Evolutionary conservation across 1,139 yeast species (phyloP).

Genomic region (Zygotorulaspora mrakii): DNA sequence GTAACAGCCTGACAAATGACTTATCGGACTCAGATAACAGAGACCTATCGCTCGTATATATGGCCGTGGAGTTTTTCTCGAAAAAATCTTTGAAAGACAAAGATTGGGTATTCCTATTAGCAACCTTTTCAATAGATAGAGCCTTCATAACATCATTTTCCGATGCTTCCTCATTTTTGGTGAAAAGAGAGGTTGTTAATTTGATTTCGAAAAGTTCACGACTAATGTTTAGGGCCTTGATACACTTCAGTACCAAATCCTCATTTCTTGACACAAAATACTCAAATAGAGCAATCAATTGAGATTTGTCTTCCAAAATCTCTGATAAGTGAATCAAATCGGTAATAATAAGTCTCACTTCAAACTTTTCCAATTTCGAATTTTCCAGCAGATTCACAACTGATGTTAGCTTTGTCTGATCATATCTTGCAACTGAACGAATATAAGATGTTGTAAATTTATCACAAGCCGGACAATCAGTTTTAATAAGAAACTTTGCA

Average conservation of each 20-base stretch:
- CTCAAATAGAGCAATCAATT: conserved; percentile 46
- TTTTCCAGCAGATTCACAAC: conserved; percentile 34
- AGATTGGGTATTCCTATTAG: conserved; percentile 28
- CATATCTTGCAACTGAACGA: conserved; percentile 41
- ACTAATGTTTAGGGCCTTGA: conserved; percentile 42
- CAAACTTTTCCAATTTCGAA: conserved; percentile 37
- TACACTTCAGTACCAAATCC: conserved; percentile 41
- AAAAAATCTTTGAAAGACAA: conserved; percentile 35
- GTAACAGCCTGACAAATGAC: conserved; percentile 45
- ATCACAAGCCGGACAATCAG: conserved; percentile 30
- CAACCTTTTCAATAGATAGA: conserved; percentile 32
- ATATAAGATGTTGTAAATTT: conserved; percentile 39
- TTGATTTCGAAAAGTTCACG: conserved; percentile 63
- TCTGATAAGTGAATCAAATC: conserved; percentile 40
- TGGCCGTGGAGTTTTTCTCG: conserved; percentile 30
- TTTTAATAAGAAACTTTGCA: conserved; percentile 27
- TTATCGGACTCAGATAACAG: conserved; percentile 38
- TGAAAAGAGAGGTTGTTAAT: conserved; percentile 56
- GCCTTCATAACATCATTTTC: conserved; percentile 35
- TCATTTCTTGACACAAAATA: conserved; percentile 42
- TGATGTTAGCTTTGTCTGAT: conserved; percentile 36
- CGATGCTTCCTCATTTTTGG: conserved; percentile 24
- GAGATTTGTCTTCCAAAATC: conserved; percentile 39
- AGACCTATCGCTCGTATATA: conserved; percentile 31
- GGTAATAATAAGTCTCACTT: conserved; percentile 39